phyloP scores from a whole-genome alignment of 768 basidiomycete species.

The Cystobasidium onofrii region DNA sequence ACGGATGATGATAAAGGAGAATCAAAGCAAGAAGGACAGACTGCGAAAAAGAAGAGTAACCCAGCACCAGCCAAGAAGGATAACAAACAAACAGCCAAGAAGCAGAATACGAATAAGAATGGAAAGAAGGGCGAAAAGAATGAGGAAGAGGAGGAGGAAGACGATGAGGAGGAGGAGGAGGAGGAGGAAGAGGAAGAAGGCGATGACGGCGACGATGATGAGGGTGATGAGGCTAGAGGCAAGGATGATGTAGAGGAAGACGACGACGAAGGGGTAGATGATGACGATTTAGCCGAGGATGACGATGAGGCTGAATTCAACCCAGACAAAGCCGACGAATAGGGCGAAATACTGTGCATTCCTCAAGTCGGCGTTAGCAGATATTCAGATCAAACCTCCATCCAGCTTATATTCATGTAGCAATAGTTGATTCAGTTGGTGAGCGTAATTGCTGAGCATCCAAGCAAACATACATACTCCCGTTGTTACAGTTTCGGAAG shows the following conservation, averaged over 20 bases:
- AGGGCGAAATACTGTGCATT: not conserved
- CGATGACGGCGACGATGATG: not conserved
- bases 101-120: not conserved
- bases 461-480: too few species aligned
- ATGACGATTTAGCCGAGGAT: not conserved
- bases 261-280: conserved; percentile 3
- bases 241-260: conserved; percentile 25
- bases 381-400: not conserved
- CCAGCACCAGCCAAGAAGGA: not conserved
- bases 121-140: not conserved
- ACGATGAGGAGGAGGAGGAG: not conserved
- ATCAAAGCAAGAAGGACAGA: not conserved
- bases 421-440: not conserved
- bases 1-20: not conserved
- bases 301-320: not conserved
- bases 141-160: conserved; percentile 11
- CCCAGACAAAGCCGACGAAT: not conserved
- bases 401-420: not conserved
- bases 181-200: not conserved
- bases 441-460: not conserved
- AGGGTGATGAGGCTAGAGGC: not conserved
- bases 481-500: too few species aligned
- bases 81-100: not conserved
- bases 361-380: not conserved
- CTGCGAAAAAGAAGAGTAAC: not conserved